Base-by-base conservation (phyloP, 140 eudicot genomes). In the Cichorium intybus region DNA sequence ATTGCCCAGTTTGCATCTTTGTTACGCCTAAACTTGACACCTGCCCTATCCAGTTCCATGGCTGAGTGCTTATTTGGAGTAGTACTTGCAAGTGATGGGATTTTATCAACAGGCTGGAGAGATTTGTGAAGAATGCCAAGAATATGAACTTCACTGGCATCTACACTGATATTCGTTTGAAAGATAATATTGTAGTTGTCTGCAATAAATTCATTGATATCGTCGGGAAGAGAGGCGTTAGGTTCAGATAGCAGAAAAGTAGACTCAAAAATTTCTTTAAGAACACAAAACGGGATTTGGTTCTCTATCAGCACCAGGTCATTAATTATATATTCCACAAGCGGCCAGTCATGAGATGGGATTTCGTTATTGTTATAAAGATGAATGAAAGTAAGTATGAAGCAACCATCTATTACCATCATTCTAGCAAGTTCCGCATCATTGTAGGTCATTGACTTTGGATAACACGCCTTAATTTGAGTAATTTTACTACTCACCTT, bases 171-270 rank as follows among this genome's bases (percentile, higher is more conserved):
- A n/a, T n/a, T n/a, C n/a, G n/a, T n/a, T n/a, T n/a, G n/a, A 24
- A 10, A 10, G 4, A n/a, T n/a, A n/a, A 53, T 21, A 1, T 24
- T 2, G n/a, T n/a, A n/a, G 6, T 0, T 1, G 1, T 0, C 3
- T 14, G 0, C 6, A 4, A 33, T n/a, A 29, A 58, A 14, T 6
- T 29, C 0, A 28, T 4, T 7, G 7, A 58, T 27, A 18, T 31
- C 10, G n/a, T 10, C 0, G 10, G 17, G 17, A 58, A 58, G 64
- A 20, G 64, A 11, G 18, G 15, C 14, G n/a, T 17, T 20, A 26
- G 47, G 5, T 18, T 20, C 12, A 4, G 21, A 1, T 33, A 9
- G 8, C 4, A 1, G 7, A 28, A 17, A 0, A 16, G 48, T 33
- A 27, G 6, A 18, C 8, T 58, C 64, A 34, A 16, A 58, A n/a